Evolutionary conservation across 2,329 filamentous ascomycete genomes (phyloP).

Genomic region (Alternaria alternata): DNA sequence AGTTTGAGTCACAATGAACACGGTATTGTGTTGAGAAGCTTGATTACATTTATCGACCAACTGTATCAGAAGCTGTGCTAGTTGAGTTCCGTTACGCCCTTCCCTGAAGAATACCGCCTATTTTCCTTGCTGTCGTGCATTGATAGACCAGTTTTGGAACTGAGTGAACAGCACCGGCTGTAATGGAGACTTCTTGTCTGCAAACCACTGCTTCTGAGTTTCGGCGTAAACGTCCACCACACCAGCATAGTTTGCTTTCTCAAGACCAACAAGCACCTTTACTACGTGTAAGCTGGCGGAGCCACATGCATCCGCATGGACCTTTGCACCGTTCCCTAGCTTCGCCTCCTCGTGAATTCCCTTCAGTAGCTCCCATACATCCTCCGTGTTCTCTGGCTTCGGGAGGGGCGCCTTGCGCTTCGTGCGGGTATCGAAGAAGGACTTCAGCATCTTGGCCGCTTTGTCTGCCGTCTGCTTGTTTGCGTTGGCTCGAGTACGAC

Average conservation of each 20-base stretch:
- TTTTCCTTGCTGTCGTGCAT: constrained; percentile 36
- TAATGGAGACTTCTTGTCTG: constrained; percentile 52
- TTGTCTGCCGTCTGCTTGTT: constrained; percentile 79
- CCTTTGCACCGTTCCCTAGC: constrained; percentile 69
- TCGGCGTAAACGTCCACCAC: constrained; percentile 54
- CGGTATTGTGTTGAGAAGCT: background rate
- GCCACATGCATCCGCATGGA: constrained; percentile 78
- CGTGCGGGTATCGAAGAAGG: constrained; percentile 72
- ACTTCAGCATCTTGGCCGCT: constrained; percentile 74
- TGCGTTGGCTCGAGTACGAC: constrained; percentile 76
- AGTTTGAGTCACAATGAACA: background rate
- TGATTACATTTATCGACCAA: background rate
- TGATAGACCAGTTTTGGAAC: constrained; percentile 56
- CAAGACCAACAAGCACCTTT: constrained; percentile 65
- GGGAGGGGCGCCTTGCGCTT: constrained; percentile 57
- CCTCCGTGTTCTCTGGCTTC: constrained; percentile 53
- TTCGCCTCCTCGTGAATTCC: constrained; percentile 74
- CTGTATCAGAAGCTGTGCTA: background rate
- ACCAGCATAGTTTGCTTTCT: constrained; percentile 48
- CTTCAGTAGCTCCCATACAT: constrained; percentile 66
- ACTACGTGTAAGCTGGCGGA: constrained; percentile 73
- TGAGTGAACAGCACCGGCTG: constrained; percentile 56
- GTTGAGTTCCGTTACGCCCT: too few relatives aligned
- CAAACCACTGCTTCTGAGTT: constrained; percentile 55
- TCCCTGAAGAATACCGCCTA: constrained; percentile 13